Conservation (phyloP, 305 asterid genomes). For the Withania somnifera region DNA sequence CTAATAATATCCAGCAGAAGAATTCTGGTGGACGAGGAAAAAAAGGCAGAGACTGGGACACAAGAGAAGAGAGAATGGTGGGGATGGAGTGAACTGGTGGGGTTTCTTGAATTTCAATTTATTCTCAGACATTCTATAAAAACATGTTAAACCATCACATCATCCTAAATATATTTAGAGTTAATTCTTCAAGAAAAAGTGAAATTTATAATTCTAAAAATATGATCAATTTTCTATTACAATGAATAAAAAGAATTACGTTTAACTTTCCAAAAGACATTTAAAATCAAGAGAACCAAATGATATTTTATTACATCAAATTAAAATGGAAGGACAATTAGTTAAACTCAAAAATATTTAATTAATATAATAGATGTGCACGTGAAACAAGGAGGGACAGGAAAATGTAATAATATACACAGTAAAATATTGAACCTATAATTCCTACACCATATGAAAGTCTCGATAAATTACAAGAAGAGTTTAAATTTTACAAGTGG, state of each 20-base stretch:
- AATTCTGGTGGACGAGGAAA: conserved; percentile 30
- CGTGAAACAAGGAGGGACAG: conserved; percentile 22
- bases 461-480: too few relatives aligned
- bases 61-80: neutral
- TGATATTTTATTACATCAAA: too few relatives aligned
- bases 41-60: neutral
- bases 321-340: too few relatives aligned
- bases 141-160: neutral
- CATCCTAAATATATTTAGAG: neutral
- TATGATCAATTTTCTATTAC: neutral
- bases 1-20: conserved; percentile 28
- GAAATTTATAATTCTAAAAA: neutral
- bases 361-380: conserved; percentile 37
- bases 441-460: too few relatives aligned
- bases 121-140: neutral
- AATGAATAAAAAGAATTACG: neutral
- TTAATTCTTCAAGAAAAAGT: neutral
- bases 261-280: too few relatives aligned
- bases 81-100: neutral
- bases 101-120: neutral
- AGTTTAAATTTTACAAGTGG: too few relatives aligned
- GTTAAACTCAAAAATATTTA: neutral
- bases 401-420: too few relatives aligned
- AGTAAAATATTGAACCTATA: too few relatives aligned
- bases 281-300: too few relatives aligned